Base-by-base conservation (phyloP, 2,329 filamentous ascomycete species). In the Clonostachys chloroleuca region DNA sequence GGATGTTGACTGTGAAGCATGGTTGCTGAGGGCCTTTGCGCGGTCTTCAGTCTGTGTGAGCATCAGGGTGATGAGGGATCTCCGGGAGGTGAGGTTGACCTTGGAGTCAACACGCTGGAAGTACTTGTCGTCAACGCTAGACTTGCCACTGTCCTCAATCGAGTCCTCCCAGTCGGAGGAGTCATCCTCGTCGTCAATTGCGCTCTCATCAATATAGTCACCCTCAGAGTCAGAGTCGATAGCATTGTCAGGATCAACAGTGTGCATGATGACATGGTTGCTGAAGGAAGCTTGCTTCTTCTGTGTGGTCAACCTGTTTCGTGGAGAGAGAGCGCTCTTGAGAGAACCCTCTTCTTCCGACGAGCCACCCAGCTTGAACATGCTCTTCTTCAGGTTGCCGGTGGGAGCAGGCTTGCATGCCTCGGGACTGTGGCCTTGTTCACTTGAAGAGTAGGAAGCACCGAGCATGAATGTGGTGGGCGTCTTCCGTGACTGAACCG, bases 81-180 rank as follows among this genome's bases (percentile, higher is more conserved):
- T 86, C 43, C 89, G 84, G 2, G 92, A 95, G 3, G 87, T 86
- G 24, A 97, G 75, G 60, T 96, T 89, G 8, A 85, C 83, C 64
- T 84, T 84, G 39, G 92, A 96, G 64, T 96, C 89, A 43, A 97
- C 91, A 9, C 94, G 87, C 65, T 92, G 84, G 77, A 99, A 99
- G 57, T 90, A 76, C 59, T 82, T 84, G 51, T 94, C 87, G 51
- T 94, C 88, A 45, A 91, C 78, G 62, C 89, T 95, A 2, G 89
- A 89, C 55, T 88, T 87, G 48, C 85, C 87, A 61, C 87, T 94
- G 56, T 95, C 89, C 51, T 88, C 87, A 18, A 88, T 81, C 0
- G 86, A 89, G 58, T 80, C 74, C 59, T 86, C 76, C 73, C 81
- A 80, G 47, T 81, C 81, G 43, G 68, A 81, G 49, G 64, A 75